These are phyloP conservation scores for Fusarium staphyleae DNA, from an alignment of 2,329 filamentous ascomycete species.

Conservation along the genomic window DNA sequence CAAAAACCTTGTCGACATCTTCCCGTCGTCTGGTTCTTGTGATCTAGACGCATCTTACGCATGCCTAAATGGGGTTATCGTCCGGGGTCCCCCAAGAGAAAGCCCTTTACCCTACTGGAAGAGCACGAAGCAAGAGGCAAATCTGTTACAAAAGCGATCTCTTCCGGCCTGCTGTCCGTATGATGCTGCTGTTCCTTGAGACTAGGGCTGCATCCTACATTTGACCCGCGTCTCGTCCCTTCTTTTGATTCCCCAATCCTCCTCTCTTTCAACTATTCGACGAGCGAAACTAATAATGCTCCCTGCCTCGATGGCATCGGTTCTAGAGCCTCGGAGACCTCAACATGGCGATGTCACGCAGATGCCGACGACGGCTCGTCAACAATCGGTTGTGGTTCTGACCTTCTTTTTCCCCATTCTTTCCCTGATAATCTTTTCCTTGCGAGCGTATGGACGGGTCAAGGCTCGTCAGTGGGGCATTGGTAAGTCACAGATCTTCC, in stretches of 20 bases:
- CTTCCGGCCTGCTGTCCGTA: neutral
- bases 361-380: conserved; percentile 9
- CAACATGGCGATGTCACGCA: conserved; percentile 7
- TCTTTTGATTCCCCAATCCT: neutral
- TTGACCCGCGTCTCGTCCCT: neutral
- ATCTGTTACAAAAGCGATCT: conserved; percentile 1
- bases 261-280: neutral
- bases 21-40: neutral
- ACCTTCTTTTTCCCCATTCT: conserved; percentile 19
- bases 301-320: conserved; percentile 2
- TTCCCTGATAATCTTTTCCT: conserved; percentile 4
- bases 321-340: conserved; percentile 12
- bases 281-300: neutral
- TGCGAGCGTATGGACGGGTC: conserved; percentile 17
- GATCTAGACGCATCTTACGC: neutral
- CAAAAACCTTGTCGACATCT: neutral
- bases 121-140: neutral
- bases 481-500: conserved; percentile 7
- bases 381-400: conserved; percentile 5
- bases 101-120: neutral
- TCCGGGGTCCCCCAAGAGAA: neutral
- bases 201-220: conserved; percentile 4
- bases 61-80: neutral
- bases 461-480: conserved; percentile 17
- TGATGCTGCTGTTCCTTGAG: neutral